Evolutionary conservation across 2,329 filamentous ascomycete species (phyloP).

Genomic region (Sporothrix humicola): DNA sequence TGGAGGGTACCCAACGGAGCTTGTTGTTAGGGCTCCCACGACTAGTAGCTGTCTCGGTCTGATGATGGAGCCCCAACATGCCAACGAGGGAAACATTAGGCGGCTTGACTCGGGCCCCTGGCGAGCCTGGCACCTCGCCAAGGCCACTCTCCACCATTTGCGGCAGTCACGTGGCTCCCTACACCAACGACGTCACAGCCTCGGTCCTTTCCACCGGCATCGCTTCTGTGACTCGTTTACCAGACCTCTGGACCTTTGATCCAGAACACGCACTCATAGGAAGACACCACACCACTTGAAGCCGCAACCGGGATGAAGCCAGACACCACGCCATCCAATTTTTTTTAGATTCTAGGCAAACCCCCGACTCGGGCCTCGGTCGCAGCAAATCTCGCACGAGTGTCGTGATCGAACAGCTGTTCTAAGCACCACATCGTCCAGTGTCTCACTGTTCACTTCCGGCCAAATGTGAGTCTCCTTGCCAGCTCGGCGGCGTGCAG

Average conservation of each 20-base stretch:
- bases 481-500: neutral
- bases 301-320: too few relatives aligned
- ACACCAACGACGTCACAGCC: constrained; percentile 22
- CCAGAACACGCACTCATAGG: neutral
- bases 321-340: constrained; percentile 2
- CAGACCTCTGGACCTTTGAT: neutral
- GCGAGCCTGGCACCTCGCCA: too few relatives aligned
- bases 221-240: constrained; percentile 14
- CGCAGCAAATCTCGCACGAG: neutral
- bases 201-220: constrained; percentile 21
- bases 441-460: constrained; percentile 14
- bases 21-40: too few relatives aligned
- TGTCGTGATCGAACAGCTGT: constrained; percentile 1
- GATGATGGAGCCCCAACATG: too few relatives aligned
- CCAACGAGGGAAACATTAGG: too few relatives aligned
- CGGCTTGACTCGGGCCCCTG: too few relatives aligned
- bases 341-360: neutral
- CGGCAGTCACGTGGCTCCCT: constrained; percentile 1
- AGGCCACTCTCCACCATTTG: neutral
- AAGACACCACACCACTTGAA: neutral
- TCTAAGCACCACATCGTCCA: neutral
- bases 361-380: neutral
- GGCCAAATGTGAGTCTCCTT: constrained; percentile 4
- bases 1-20: too few relatives aligned
- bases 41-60: too few relatives aligned